Percentiles rank a stretch among this genome's conserved stretches.
phyloP scores from a whole-genome alignment of 192 early-diverging fungal genomes.

The Backusella westeae region DNA sequence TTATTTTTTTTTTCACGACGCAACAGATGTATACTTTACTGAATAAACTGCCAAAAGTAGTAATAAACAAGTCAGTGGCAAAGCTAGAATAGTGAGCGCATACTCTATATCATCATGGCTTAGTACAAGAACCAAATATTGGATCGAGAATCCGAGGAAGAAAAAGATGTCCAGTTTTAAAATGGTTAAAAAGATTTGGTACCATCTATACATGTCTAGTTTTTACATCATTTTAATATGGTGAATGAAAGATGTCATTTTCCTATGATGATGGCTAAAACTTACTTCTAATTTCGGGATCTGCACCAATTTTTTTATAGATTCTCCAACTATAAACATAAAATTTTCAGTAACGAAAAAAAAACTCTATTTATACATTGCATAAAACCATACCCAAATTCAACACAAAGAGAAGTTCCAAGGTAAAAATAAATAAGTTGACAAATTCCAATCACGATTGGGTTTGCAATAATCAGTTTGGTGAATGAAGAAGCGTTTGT shows the following conservation, averaged over 20 bases:
- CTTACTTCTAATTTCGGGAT: slow-evolving; percentile 59
- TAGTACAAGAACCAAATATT: slow-evolving; percentile 61
- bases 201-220: slow-evolving; percentile 58
- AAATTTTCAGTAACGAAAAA: background rate
- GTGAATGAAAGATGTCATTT: background rate
- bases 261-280: background rate
- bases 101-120: slow-evolving; percentile 43
- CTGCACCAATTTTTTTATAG: slow-evolving; percentile 63
- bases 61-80: slow-evolving; percentile 58
- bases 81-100: slow-evolving; percentile 52
- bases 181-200: slow-evolving; percentile 79
- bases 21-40: slow-evolving; percentile 14
- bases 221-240: background rate
- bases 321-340: slow-evolving; percentile 49
- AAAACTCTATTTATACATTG: background rate
- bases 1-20: slow-evolving; percentile 1
- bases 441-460: slow-evolving; percentile 56
- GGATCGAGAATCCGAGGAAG: slow-evolving; percentile 70
- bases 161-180: slow-evolving; percentile 86
- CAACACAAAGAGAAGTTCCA: slow-evolving; percentile 50
- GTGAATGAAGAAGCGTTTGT: slow-evolving; percentile 13
- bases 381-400: slow-evolving; percentile 53
- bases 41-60: slow-evolving; percentile 66
- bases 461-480: slow-evolving; percentile 49
- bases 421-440: slow-evolving; percentile 47